Percentiles rank a stretch among this genome's conserved stretches.
Conservation (phyloP, 1,284 basidiomycete species). For the Leccinum griseonigrum region DNA sequence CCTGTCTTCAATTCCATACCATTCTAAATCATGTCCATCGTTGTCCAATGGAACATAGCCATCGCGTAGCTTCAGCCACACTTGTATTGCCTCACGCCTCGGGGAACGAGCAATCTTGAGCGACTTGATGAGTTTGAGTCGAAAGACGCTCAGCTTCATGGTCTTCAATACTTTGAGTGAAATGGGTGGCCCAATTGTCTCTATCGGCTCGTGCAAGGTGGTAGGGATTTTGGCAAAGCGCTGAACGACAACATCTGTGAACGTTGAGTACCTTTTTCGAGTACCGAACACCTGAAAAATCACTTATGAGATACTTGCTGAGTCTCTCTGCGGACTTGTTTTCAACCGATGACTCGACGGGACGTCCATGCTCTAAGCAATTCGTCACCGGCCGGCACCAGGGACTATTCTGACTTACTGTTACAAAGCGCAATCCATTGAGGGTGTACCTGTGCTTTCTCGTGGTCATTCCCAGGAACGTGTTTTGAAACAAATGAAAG, state of each 20-base stretch:
- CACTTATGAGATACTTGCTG: constrained; percentile 62
- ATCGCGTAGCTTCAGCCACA: constrained; percentile 59
- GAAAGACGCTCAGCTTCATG: constrained; percentile 60
- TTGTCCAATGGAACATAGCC: constrained; percentile 45
- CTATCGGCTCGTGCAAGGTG: constrained; percentile 4
- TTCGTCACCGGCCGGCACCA: constrained; percentile 1
- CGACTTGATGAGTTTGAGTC: constrained; percentile 50
- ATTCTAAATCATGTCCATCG: constrained; percentile 56
- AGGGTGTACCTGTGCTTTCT: constrained; percentile 50
- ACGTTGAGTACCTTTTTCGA: constrained; percentile 12
- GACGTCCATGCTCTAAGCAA: constrained; percentile 58
- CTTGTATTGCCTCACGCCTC: constrained; percentile 30
- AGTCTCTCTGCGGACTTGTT: constrained; percentile 50
- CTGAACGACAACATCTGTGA: constrained; percentile 38
- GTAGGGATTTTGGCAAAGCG: constrained; percentile 25
- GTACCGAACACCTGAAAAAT: constrained; percentile 16
- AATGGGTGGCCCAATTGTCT: constrained; percentile 23
- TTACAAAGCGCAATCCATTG: constrained; percentile 61
- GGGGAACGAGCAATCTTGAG: constrained; percentile 28
- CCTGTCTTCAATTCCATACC: constrained; percentile 70
- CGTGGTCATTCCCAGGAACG: constrained; percentile 41
- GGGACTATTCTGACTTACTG: constrained; percentile 46
- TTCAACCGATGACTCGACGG: constrained; percentile 38
- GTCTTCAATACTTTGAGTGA: constrained; percentile 57
- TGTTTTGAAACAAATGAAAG: constrained; percentile 59